Base-by-base conservation (phyloP, 2,329 filamentous ascomycete genomes). In the Paraconiothyrium sp. region DNA sequence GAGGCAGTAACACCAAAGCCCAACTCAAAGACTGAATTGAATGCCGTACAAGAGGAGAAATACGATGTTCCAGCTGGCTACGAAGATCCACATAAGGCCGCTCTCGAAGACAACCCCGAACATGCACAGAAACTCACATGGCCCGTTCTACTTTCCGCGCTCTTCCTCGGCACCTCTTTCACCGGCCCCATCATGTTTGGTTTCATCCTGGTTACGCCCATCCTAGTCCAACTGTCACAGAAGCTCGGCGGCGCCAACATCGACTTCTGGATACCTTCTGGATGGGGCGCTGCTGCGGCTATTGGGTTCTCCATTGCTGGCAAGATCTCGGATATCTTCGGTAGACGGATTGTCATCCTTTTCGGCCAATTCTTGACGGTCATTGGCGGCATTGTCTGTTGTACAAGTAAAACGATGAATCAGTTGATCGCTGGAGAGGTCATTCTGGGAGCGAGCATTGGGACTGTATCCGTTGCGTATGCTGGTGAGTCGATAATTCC, bases 401-500 rank as follows among this genome's bases (percentile, higher is more conserved):
- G 60, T 39, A 71, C 67, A 11, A 68, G 70, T 8, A 57, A 71
- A 20, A 63, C 61, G 13, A 71, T 74, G 66, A 68, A 73, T 47
- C 66, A 67, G 20, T 52, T 75, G 27, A 69, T 75, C 39, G 72
- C 71, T 8, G 72, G 70, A 9, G 62, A 69, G 59, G 69, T 72
- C 35, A 55, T 72, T 7, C 60, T 72, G 4, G 70, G 70, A n/a
- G 80, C 77, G 3, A 82, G 63, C n/a, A 67, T 82, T 63, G 75
- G 75, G 5, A 78, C 82, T 54, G 76, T 81, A 11, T 70, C 82
- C 81, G 30, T 79, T 78, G 65, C 65, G 22, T 67, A 67, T 55
- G 65, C 65, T n/a, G 65, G 65, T 82, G 61, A 49, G 61, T 44
- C 13, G 22, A 54, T 22, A 49, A 39, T 0, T 24, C n/a, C 51